These are phyloP conservation scores for Holtermanniella nyarrowii DNA, from an alignment of 768 basidiomycete species.

Conservation along the genomic window DNA sequence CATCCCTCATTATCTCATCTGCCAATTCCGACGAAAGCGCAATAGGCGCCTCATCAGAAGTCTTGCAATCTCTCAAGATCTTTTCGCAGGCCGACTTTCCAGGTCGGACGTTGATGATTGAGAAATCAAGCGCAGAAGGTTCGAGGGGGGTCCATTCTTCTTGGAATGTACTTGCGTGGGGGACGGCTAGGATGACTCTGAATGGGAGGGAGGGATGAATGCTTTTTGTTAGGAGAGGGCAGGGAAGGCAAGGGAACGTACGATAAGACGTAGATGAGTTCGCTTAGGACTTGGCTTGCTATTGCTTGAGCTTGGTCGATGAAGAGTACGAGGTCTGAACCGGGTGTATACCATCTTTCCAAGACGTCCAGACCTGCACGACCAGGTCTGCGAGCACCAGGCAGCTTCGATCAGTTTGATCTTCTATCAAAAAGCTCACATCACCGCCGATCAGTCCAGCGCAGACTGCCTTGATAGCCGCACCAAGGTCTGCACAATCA, in stretches of 20 bases:
- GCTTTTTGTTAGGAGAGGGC: background rate
- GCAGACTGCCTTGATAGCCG: background rate
- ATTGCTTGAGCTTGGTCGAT: conserved; percentile 29
- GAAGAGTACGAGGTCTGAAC: conserved; percentile 15
- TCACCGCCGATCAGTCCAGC: background rate
- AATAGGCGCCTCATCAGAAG: conserved; percentile 2
- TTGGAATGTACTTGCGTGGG: conserved; percentile 18
- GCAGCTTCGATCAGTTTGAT: background rate
- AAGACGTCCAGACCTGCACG: conserved; percentile 10
- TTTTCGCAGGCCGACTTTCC: background rate
- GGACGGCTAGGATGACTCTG: conserved; percentile 25
- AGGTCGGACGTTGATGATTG: conserved; percentile 5
- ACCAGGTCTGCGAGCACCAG: conserved; percentile 8
- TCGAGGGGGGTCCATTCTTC: conserved; percentile 21
- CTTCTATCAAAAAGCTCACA: background rate
- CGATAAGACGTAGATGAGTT: conserved; percentile 28
- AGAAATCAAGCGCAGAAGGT: conserved; percentile 17
- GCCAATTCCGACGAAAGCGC: conserved; percentile 12
- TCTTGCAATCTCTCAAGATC: conserved; percentile 4
- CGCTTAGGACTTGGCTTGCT: conserved; percentile 10
- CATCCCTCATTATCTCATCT: conserved; percentile 14
- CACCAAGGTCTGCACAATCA: background rate
- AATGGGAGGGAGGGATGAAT: conserved; percentile 16
- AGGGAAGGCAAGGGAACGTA: conserved; percentile 11
- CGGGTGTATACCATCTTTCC: conserved; percentile 4